These are phyloP conservation scores for Globisporangium megalacanthum DNA, from an alignment of 352 stramenopile species.

Conservation along the genomic window DNA sequence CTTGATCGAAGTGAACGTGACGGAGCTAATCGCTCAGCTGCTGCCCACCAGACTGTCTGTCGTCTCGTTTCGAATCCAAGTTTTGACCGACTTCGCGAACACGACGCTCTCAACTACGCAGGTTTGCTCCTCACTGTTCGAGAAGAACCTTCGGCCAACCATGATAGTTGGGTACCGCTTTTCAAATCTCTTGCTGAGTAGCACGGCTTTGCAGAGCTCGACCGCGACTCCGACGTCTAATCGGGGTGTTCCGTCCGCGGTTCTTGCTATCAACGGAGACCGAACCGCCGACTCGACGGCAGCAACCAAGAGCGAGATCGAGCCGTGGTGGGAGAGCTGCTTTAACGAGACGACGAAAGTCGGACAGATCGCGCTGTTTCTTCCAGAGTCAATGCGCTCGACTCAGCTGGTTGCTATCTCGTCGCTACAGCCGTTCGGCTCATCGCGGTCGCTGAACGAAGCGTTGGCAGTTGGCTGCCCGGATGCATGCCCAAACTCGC, in stretches of 20 bases:
- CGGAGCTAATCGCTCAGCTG: constrained; percentile 28
- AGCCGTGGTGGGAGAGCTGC: constrained; percentile 57
- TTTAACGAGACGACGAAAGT: constrained; percentile 32
- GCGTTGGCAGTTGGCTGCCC: constrained; percentile 35
- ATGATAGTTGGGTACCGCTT: constrained; percentile 41
- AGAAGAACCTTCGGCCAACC: constrained; percentile 37
- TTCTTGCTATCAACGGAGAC: constrained; percentile 24
- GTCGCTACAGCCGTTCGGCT: constrained; percentile 23
- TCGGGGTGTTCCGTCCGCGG: constrained; percentile 10
- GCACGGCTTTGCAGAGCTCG: constrained; percentile 31
- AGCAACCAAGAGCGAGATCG: constrained; percentile 22
- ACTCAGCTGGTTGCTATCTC: constrained; percentile 29
- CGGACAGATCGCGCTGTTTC: constrained; percentile 48
- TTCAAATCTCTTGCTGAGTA: constrained; percentile 28
- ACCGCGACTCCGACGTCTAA: constrained; percentile 13
- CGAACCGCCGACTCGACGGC: constrained; percentile 12
- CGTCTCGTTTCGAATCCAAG: constrained; percentile 45
- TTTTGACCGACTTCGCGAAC: constrained; percentile 25
- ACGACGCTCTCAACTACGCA: constrained; percentile 33
- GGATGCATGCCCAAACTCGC: constrained; percentile 26
- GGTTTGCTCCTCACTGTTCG: constrained; percentile 61
- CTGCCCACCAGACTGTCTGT: constrained; percentile 34
- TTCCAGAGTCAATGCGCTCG: constrained; percentile 24
- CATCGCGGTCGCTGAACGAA: constrained; percentile 12
- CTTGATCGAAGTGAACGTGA: constrained; percentile 48